A percentile compares a stretch with the other conserved stretches of the same genome.
Evolutionary conservation across 163 green algal genomes (phyloP).

Genomic region (Coccomyxa subellipsoidea): DNA sequence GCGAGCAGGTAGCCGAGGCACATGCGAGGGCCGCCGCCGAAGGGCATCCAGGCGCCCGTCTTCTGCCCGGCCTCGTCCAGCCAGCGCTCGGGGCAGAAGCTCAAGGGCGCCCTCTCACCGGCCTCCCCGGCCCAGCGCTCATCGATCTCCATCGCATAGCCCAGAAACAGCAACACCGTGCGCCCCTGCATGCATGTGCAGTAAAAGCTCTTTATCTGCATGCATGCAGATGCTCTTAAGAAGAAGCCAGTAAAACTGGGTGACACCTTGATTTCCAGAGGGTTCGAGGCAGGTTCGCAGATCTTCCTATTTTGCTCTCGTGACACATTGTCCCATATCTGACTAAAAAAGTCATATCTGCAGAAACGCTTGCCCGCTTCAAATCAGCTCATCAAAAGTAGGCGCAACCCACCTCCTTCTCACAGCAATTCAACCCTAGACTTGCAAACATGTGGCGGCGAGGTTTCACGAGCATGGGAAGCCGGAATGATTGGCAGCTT

Average conservation of each 20-base stretch:
- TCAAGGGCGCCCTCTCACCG: not conserved
- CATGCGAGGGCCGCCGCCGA: conserved; percentile 26
- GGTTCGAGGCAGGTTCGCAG: too few relatives aligned
- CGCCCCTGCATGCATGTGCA: conserved; percentile 16
- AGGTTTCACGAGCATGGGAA: too few relatives aligned
- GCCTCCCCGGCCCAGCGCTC: not conserved
- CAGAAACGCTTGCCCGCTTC: too few relatives aligned
- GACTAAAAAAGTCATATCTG: too few relatives aligned
- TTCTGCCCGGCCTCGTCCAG: not conserved
- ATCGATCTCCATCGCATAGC: conserved; percentile 7
- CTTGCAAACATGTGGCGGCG: too few relatives aligned
- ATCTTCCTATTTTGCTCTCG: too few relatives aligned
- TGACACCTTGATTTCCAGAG: too few relatives aligned
- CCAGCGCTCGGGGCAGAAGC: conserved; percentile 39
- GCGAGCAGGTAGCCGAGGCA: conserved; percentile 12
- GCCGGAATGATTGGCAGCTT: not conserved
- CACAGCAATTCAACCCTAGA: too few relatives aligned
- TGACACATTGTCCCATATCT: too few relatives aligned
- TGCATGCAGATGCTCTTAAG: not conserved
- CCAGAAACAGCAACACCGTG: conserved; percentile 14
- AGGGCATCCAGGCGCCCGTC: conserved; percentile 25
- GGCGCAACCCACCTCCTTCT: too few relatives aligned
- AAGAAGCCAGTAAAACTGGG: too few relatives aligned
- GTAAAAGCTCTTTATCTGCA: not conserved
- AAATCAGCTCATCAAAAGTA: too few relatives aligned